Evolutionary conservation across 306 rosid genomes (phyloP).

Genomic region (Vigna mungo): DNA sequence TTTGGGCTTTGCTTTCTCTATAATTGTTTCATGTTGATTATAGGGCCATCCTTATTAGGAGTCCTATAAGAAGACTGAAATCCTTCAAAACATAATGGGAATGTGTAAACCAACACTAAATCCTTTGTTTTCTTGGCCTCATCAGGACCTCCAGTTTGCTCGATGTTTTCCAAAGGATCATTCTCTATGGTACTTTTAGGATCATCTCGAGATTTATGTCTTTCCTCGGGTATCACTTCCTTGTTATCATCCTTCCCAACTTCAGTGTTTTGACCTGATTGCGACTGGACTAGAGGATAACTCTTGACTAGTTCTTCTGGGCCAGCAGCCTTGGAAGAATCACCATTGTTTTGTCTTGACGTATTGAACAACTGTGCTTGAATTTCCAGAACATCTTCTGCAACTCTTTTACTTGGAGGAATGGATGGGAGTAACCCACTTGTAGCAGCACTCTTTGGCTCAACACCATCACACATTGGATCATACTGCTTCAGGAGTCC

Average conservation of each 20-base stretch:
- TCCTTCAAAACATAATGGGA: conserved; percentile 19
- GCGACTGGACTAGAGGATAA: conserved; percentile 52
- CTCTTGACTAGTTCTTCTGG: conserved; percentile 54
- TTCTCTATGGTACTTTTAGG: conserved; percentile 68
- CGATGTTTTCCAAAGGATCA: conserved; percentile 54
- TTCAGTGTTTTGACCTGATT: conserved; percentile 47
- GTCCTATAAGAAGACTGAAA: conserved; percentile 3
- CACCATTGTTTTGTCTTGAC: conserved; percentile 46
- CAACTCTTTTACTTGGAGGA: conserved; percentile 45
- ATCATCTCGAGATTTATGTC: conserved; percentile 54
- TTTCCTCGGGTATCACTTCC: conserved; percentile 54
- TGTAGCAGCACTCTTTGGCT: conserved; percentile 57
- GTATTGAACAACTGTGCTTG: conserved; percentile 51
- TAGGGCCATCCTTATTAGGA: too few relatives aligned
- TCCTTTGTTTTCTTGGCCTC: conserved; percentile 82
- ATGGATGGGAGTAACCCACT: conserved; percentile 46
- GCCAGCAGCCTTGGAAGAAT: conserved; percentile 47
- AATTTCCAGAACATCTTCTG: conserved; percentile 50
- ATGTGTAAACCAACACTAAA: conserved; percentile 46
- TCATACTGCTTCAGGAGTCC: conserved; percentile 62
- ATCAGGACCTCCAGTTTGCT: conserved; percentile 63
- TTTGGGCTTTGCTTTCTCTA: too few relatives aligned
- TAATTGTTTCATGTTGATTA: too few relatives aligned
- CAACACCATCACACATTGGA: conserved; percentile 59
- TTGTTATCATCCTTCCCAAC: conserved; percentile 51